Conservation (phyloP, 352 stramenopile species). For the Phytopythium delawarense region DNA sequence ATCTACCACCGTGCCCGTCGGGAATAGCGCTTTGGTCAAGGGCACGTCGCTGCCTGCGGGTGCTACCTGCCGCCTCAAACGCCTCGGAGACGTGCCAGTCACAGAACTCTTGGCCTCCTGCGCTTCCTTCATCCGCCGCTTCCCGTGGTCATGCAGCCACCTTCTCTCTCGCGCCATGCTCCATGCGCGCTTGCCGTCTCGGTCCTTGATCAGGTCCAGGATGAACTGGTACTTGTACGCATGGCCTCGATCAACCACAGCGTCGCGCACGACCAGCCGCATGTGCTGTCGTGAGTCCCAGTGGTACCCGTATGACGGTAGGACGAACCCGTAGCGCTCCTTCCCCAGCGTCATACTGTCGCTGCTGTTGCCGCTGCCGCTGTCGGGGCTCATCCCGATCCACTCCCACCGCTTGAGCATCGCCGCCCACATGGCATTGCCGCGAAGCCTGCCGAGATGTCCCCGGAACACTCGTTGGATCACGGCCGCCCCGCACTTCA, state of each 20-base stretch:
- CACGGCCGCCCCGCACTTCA: slow-evolving; percentile 18
- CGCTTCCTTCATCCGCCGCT: slow-evolving; percentile 9
- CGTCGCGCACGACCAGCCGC: slow-evolving; percentile 31
- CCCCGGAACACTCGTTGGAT: slow-evolving; percentile 59
- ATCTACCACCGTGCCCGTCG: slow-evolving; percentile 33
- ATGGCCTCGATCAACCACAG: slow-evolving; percentile 39
- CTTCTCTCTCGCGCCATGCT: slow-evolving; percentile 40
- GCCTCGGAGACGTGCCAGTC: background rate
- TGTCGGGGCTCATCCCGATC: slow-evolving; percentile 38
- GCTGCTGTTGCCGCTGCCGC: slow-evolving; percentile 24
- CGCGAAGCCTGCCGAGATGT: slow-evolving; percentile 39
- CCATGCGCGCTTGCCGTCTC: slow-evolving; percentile 55
- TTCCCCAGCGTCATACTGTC: slow-evolving; percentile 56
- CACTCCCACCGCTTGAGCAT: slow-evolving; percentile 78
- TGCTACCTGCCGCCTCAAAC: background rate
- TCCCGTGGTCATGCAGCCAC: slow-evolving; percentile 11
- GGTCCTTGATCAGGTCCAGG: slow-evolving; percentile 63
- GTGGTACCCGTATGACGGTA: slow-evolving; percentile 52
- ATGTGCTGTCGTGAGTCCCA: slow-evolving; percentile 39
- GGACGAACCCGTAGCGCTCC: slow-evolving; percentile 47
- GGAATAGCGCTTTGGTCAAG: slow-evolving; percentile 33
- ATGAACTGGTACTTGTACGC: slow-evolving; percentile 73
- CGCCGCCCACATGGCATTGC: slow-evolving; percentile 56
- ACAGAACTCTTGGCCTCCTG: background rate
- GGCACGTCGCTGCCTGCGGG: background rate